Evolutionary conservation across 106 monocot species (phyloP).

Genomic region (Narthecium ossifragum): DNA sequence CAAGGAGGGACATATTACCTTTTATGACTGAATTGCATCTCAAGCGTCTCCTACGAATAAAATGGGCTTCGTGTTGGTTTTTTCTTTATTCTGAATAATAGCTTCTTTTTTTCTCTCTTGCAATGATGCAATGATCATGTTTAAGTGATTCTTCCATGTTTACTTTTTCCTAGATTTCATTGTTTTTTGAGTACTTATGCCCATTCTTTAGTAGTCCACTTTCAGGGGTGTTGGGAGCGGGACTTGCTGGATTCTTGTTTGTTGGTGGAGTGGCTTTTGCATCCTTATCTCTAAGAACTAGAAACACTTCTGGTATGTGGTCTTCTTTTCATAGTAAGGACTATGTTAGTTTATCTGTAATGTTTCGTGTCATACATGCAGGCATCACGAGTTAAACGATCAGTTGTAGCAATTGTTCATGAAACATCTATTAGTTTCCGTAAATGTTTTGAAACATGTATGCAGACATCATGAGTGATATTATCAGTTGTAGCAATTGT

Average conservation of each 20-base stretch:
- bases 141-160: neutral
- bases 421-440: neutral
- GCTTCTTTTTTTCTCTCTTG: no score
- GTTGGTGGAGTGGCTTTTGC: conserved; percentile 69
- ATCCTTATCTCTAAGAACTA: conserved; percentile 48
- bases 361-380: no score
- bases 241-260: conserved; percentile 74
- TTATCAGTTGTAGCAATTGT: neutral
- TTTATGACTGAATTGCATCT: neutral
- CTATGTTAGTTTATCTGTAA: conserved; percentile 1
- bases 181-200: conserved; percentile 54
- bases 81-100: no score
- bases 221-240: conserved; percentile 84
- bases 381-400: no score
- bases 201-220: conserved; percentile 53
- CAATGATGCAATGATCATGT: neutral
- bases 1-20: neutral
- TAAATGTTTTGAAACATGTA: neutral
- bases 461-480: neutral
- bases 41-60: neutral
- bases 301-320: conserved; percentile 32
- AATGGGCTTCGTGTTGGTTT: neutral
- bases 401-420: no score
- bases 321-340: conserved; percentile 1
- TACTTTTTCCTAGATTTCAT: neutral